Evolutionary conservation across 2,329 filamentous ascomycete genomes (phyloP).

Genomic region (Stachybotrys chartarum): DNA sequence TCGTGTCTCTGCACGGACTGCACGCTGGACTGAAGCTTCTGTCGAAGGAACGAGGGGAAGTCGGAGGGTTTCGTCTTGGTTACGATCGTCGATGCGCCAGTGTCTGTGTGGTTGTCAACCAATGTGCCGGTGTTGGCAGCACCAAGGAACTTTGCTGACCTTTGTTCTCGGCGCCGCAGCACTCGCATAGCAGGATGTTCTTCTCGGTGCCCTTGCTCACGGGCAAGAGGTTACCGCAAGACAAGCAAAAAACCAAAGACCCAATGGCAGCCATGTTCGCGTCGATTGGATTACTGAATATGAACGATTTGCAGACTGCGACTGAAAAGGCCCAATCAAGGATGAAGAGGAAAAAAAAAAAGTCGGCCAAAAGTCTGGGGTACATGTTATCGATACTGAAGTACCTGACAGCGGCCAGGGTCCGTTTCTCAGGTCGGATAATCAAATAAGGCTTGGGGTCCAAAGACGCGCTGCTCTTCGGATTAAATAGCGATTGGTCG

Average conservation of each 20-base stretch:
- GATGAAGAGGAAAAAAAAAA: slow-evolving; percentile 15
- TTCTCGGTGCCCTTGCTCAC: slow-evolving; percentile 70
- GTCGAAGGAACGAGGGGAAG: slow-evolving; percentile 82
- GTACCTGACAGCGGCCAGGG: not conserved
- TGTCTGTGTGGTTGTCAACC: slow-evolving; percentile 42
- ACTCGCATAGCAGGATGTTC: slow-evolving; percentile 71
- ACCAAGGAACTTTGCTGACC: slow-evolving; percentile 41
- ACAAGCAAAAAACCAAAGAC: slow-evolving; percentile 84
- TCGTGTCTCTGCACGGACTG: slow-evolving; percentile 75
- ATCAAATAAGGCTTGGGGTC: not conserved
- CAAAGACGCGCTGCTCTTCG: not conserved
- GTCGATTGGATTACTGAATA: not conserved
- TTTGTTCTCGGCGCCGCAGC: slow-evolving; percentile 79
- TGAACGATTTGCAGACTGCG: not conserved
- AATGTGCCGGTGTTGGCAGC: not conserved
- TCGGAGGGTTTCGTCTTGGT: slow-evolving; percentile 83
- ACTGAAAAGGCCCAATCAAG: not conserved
- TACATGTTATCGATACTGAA: not conserved
- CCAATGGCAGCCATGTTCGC: slow-evolving; percentile 76
- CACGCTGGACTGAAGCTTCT: slow-evolving; percentile 76
- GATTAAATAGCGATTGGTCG: not conserved
- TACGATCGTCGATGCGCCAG: slow-evolving; percentile 65
- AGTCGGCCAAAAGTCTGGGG: not conserved
- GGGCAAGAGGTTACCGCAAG: slow-evolving; percentile 86
- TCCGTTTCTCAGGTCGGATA: not conserved